Base-by-base conservation (phyloP, 2,329 filamentous ascomycete genomes). In the Zymoseptoria crescenta region DNA sequence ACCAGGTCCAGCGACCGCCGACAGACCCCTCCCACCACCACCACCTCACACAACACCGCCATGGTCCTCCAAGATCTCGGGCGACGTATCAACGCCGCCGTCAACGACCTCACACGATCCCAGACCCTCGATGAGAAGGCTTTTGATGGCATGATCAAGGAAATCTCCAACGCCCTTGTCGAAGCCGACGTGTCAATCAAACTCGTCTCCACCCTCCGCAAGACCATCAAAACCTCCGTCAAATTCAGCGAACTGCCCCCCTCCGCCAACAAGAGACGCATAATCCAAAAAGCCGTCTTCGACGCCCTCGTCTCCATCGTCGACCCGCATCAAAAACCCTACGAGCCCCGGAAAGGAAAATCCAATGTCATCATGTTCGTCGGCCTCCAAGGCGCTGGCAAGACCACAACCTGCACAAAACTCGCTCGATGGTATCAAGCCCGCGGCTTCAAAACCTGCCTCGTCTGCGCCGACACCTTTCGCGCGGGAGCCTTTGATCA, bases 51-150 rank as follows among this genome's bases (percentile, higher is more conserved):
- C 8, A 30, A 59, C 55, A 55, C 60, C 71, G 74, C 71, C 73
- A 99, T 99, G 94, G 94, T 99, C 83, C 88, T 99, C 73, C 92
- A 96, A 86, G 94, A 99, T 83, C 85, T 99, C 61, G 94, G 94
- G 69, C 91, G 93, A 81, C 94, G 94, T 79, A 97, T 99, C 76
- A 97, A 96, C 79, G 85, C 91, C 81, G 94, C 94, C 70, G 89
- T 99, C 79, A 88, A 87, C 64, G 93, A 96, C 79, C 83, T 97
- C 70, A 96, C 93, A 61, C 84, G 93, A 71, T 91, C 94, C 59
- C 89, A 86, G 65, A 96, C 96, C 72, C 85, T 97, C 68, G 93
- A 97, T 73, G 94, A 99, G 79, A 97, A 97, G 87, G 91, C 92
- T 49, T 97, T 99, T 74, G 94, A 99, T 80, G 83, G 83, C 69